phyloP scores from a whole-genome alignment of 106 monocot genomes.

The Chionographis japonica region DNA sequence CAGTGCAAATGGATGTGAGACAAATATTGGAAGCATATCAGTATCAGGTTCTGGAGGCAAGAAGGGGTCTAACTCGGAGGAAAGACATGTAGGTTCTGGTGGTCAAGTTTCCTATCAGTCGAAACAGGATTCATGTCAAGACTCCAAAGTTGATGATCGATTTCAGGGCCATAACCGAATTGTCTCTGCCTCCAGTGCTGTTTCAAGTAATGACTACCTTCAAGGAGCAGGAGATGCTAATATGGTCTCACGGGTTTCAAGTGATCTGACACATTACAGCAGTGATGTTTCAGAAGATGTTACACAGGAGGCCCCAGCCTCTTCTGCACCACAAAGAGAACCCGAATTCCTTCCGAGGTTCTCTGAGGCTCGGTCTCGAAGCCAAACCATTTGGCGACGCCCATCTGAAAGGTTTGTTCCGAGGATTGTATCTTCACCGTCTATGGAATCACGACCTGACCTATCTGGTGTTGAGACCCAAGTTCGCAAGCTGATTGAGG shows the following conservation, averaged over 20 bases:
- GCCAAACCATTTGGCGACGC: conserved; percentile 42
- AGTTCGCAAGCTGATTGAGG: conserved; percentile 55
- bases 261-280: conserved; percentile 29
- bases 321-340: conserved; percentile 28
- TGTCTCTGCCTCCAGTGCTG: conserved; percentile 15
- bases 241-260: conserved; percentile 19
- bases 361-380: conserved; percentile 43
- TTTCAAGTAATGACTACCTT: conserved; percentile 21
- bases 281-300: conserved; percentile 49
- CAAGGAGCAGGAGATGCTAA: conserved; percentile 20
- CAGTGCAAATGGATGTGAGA: conserved; percentile 26
- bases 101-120: conserved; percentile 21
- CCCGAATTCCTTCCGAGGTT: conserved; percentile 28
- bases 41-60: conserved; percentile 19
- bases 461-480: conserved; percentile 48
- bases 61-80: conserved; percentile 22
- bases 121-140: conserved; percentile 14
- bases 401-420: conserved; percentile 53
- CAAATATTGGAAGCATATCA: conserved; percentile 22
- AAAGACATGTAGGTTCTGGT: conserved; percentile 16
- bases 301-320: conserved; percentile 15
- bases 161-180: conserved; percentile 26
- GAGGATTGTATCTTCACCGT: conserved; percentile 50
- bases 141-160: conserved; percentile 17
- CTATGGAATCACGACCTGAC: conserved; percentile 52